A percentile compares a stretch with the other conserved stretches of the same genome.
Evolutionary conservation across 345 rosid genomes (phyloP).

Genomic region (Murraya koenigii): DNA sequence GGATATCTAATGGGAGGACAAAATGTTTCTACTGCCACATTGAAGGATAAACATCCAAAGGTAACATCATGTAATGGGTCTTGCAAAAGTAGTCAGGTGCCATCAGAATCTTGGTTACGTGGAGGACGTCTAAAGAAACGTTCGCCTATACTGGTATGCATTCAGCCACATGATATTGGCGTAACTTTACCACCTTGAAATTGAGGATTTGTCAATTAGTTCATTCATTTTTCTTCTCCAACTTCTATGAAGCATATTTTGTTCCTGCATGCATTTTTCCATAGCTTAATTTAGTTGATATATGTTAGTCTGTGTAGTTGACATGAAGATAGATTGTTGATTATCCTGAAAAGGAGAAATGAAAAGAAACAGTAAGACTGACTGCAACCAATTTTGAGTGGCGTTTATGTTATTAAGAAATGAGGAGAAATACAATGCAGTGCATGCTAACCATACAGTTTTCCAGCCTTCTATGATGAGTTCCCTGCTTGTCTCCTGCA

Average conservation of each 20-base stretch:
- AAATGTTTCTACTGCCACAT: conserved; percentile 18
- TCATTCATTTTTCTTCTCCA: background rate
- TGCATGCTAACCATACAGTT: background rate
- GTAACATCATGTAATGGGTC: conserved; percentile 26
- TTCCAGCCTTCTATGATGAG: background rate
- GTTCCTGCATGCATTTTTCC: background rate
- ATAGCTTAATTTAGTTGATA: conserved; percentile 1
- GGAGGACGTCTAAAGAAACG: conserved; percentile 42
- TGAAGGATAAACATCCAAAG: conserved; percentile 26
- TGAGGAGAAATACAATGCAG: background rate
- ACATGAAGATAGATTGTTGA: background rate
- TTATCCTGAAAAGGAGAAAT: background rate
- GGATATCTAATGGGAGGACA: conserved; percentile 11
- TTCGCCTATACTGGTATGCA: conserved; percentile 36
- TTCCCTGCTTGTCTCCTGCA: background rate
- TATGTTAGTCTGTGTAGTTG: background rate
- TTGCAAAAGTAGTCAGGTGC: conserved; percentile 20
- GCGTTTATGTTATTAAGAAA: background rate
- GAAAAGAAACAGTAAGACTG: background rate
- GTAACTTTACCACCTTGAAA: background rate
- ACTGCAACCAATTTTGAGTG: background rate
- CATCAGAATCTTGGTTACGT: conserved; percentile 34
- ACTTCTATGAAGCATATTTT: background rate
- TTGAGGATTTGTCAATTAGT: background rate
- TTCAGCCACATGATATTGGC: background rate